Evolutionary conservation across 129 eudicot species (phyloP), one percentile per base, ranked within the genome.

Genomic region (Tagetes erecta): DNA sequence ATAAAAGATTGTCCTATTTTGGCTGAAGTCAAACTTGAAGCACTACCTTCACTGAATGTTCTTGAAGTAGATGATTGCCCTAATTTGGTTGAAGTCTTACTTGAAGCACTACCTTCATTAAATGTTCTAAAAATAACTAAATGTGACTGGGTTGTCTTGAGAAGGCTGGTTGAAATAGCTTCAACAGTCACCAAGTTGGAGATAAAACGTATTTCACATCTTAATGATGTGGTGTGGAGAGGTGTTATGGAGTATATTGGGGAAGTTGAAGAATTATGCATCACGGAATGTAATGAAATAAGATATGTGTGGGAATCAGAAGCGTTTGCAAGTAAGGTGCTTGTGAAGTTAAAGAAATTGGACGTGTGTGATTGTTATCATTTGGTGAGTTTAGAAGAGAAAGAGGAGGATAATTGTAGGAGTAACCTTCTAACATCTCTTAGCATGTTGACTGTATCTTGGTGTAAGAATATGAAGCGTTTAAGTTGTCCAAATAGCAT

Each of bases 271-370:
- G 67, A 39, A 40, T 34, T 72, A 40, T 4, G 0, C 0, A 72
- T 72, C 8, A 0, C 0, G 3, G 1, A 0, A 2, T 4, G 76
- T 72, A 30, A 72, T 27, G 67, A 72, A 27, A 72, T 72, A 56
- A 72, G 52, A 40, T 72, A 56, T 14, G 5, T 72, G 67, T 72
- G 67, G 76, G 67, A 72, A 40, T 71, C 76, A 20, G 66, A 39
- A 53, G 66, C 27, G 1, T 4, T 0, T 6, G 76, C 76, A 0
- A 37, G 75, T 36, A 52, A 70, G 14, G 4, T 12, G 35, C 37
- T 57, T 57, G 37, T 70, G 47, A 70, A 51, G 31, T 12, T 57
- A 57, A 57, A 33, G 44, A 6, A 46, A 0, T 11, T 68, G 31
- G 12, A 31, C 6, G 58, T 67, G 11, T 0, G 1, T 11, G 0